A percentile compares a stretch with the other conserved stretches of the same genome.
Conservation (phyloP, 2,329 filamentous ascomycete genomes). For the Pestalotiopsis sp. region DNA sequence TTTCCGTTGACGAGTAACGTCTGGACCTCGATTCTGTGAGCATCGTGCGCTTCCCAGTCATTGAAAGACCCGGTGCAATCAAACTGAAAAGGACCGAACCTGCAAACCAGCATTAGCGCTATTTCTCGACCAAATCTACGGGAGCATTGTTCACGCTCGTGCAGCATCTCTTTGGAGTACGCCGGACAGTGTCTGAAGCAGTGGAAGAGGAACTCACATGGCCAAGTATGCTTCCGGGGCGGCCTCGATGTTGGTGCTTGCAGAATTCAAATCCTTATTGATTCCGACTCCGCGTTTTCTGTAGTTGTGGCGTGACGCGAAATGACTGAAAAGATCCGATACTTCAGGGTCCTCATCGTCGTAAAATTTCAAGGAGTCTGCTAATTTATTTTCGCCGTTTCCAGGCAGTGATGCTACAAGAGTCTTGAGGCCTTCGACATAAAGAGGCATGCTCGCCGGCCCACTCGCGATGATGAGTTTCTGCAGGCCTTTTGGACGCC, state of each 20-base stretch:
- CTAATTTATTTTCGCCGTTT: neutral
- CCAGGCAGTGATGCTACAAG: neutral
- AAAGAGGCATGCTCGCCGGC: neutral
- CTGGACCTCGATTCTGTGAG: constrained; percentile 16
- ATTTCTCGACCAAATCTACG: too few relatives aligned
- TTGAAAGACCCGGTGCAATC: constrained; percentile 20
- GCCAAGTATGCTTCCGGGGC: neutral
- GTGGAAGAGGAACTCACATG: neutral
- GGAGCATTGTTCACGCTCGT: too few relatives aligned
- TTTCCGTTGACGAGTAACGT: constrained; percentile 27
- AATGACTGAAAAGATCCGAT: neutral
- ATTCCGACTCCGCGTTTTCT: neutral
- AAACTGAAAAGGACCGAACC: constrained; percentile 22
- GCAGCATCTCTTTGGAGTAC: too few relatives aligned
- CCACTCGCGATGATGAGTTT: neutral
- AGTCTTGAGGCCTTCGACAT: neutral
- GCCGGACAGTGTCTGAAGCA: neutral
- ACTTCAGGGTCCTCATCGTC: neutral
- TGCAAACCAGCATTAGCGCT: constrained; percentile 7
- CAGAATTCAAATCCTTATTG: neutral
- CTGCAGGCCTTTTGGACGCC: neutral
- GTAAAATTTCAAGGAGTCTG: neutral
- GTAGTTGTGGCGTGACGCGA: neutral
- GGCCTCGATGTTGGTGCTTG: neutral
- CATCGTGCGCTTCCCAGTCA: constrained; percentile 21